Evolutionary conservation across 2,329 filamentous ascomycete species (phyloP).

Genomic region (Trichoderma pleuroti): DNA sequence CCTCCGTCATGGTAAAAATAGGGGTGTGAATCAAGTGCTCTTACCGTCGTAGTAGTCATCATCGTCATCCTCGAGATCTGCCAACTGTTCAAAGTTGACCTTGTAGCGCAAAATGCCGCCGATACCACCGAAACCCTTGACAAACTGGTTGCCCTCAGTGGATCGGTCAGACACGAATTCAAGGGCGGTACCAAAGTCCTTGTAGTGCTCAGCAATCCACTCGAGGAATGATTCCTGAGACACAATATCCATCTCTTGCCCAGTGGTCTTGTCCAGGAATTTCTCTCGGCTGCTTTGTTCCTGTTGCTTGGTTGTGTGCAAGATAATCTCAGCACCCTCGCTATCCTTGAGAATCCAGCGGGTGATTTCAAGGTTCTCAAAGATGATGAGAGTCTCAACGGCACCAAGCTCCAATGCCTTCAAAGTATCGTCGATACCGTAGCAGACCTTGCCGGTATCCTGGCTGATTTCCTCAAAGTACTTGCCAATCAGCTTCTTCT

Average conservation of each 20-base stretch:
- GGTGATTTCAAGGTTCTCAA: slow-evolving; percentile 93
- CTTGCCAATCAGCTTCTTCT: slow-evolving; percentile 98
- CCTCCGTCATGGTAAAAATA: neutral
- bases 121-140: slow-evolving; percentile 98
- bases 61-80: slow-evolving; percentile 78
- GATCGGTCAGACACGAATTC: slow-evolving; percentile 98
- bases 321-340: slow-evolving; percentile 64
- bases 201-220: slow-evolving; percentile 98
- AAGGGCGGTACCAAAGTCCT: slow-evolving; percentile 90
- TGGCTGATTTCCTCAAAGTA: slow-evolving; percentile 99
- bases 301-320: slow-evolving; percentile 80
- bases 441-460: slow-evolving; percentile 95
- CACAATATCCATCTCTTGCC: slow-evolving; percentile 94
- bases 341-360: slow-evolving; percentile 86
- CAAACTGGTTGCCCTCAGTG: slow-evolving; percentile 98
- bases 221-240: slow-evolving; percentile 93
- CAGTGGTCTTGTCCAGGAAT: slow-evolving; percentile 94
- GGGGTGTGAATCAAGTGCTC: slow-evolving; percentile 15
- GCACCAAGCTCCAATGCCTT: slow-evolving; percentile 96
- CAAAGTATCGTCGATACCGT: slow-evolving; percentile 95
- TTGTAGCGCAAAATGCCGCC: slow-evolving; percentile 97
- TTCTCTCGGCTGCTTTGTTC: slow-evolving; percentile 70
- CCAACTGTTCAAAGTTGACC: slow-evolving; percentile 99
- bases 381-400: slow-evolving; percentile 91
- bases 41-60: slow-evolving; percentile 84